Percentiles rank a stretch among this genome's conserved stretches.
These are phyloP conservation scores for Zymoseptoria brevis DNA, from an alignment of 2,329 filamentous ascomycete species.

Conservation along the genomic window DNA sequence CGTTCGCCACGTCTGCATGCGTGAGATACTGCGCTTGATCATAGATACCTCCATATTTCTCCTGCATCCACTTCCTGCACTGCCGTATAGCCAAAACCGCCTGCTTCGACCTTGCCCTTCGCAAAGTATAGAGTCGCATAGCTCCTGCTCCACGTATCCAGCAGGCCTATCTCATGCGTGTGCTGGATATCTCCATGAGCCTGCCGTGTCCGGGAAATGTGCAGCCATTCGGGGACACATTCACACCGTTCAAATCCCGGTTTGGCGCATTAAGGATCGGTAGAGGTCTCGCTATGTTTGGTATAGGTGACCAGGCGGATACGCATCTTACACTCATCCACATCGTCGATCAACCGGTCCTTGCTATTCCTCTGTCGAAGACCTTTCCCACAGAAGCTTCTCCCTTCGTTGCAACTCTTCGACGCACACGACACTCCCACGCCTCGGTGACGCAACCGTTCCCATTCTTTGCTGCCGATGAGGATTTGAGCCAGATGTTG, in stretches of 20 bases:
- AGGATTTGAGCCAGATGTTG: conserved; percentile 15
- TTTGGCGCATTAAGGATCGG: conserved; percentile 3
- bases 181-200: conserved; percentile 6
- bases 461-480: conserved; percentile 2
- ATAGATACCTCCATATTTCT: conserved; percentile 11
- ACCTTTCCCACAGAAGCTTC: conserved; percentile 1
- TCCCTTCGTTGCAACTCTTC: conserved; percentile 7
- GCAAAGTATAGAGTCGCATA: conserved; percentile 17
- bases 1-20: conserved; percentile 18
- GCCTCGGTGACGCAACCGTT: conserved; percentile 15
- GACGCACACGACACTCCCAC: conserved; percentile 17
- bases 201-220: conserved; percentile 7
- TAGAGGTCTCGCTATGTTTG: conserved; percentile 13
- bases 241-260: conserved; percentile 16
- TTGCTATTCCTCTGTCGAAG: conserved; percentile 5
- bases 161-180: conserved; percentile 14
- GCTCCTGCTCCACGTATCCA: conserved; percentile 17
- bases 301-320: conserved; percentile 15
- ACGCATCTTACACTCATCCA: conserved; percentile 11
- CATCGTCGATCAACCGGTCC: conserved; percentile 9
- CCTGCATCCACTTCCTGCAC: conserved; percentile 16
- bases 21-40: conserved; percentile 12
- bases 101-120: conserved; percentile 18
- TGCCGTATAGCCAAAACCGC: conserved; percentile 12
- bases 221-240: conserved; percentile 20